phyloP scores from a whole-genome alignment of 805 yeast genomes.

The Metschnikowia matae region DNA sequence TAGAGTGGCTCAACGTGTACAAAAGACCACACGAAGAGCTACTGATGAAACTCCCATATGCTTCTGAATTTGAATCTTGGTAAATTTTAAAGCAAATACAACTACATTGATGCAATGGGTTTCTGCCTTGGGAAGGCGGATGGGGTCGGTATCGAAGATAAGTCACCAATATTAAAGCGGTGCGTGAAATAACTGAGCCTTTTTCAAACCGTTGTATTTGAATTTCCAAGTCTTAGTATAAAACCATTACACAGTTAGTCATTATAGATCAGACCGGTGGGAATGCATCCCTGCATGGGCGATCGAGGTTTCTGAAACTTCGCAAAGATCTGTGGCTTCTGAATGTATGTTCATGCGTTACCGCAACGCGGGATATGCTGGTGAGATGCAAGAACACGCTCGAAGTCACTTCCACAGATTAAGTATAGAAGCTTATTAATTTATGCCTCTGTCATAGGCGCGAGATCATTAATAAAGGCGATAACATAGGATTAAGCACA shows the following conservation, averaged over 20 bases:
- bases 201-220: background rate
- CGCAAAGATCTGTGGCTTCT: background rate
- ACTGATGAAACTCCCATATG: background rate
- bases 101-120: background rate
- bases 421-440: background rate
- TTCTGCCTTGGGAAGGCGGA: background rate
- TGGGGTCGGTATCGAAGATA: background rate
- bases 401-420: background rate
- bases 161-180: background rate
- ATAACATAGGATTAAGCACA: background rate
- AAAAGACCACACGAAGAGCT: background rate
- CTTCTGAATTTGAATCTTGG: background rate
- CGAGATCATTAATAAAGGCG: too few species aligned
- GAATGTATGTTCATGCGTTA: background rate
- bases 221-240: background rate
- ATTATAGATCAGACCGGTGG: background rate
- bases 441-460: background rate
- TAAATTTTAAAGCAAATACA: background rate
- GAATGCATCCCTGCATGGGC: background rate
- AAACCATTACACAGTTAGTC: background rate
- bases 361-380: background rate
- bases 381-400: background rate
- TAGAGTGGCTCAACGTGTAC: background rate
- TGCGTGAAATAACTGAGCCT: background rate
- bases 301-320: background rate